Conservation (phyloP, 495 filamentous ascomycete genomes). For the Ramalina intermedia region DNA sequence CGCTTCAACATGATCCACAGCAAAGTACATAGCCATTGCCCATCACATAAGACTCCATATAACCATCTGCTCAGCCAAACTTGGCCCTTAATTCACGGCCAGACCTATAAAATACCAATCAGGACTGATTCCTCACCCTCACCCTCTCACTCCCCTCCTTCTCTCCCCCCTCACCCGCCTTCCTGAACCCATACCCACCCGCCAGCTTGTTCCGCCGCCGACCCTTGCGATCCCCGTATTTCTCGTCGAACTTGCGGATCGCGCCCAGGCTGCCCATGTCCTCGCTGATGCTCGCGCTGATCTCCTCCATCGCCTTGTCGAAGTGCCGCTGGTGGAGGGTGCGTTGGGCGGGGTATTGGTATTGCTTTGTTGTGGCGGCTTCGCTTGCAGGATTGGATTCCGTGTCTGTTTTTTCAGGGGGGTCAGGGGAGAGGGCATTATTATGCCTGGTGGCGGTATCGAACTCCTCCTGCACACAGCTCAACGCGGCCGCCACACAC, state of each 20-base stretch:
- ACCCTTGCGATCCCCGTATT: conserved; percentile 79
- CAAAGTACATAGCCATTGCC: no score
- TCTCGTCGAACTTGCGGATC: conserved; percentile 91
- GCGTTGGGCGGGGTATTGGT: conserved; percentile 51
- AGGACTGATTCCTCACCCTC: conserved; percentile 21
- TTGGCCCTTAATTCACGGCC: no score
- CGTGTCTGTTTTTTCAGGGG: no score
- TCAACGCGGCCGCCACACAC: conserved; percentile 77
- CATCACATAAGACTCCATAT: no score
- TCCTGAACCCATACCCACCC: conserved; percentile 46
- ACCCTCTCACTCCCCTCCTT: conserved; percentile 18
- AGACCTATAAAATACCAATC: background rate
- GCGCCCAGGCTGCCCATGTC: conserved; percentile 79
- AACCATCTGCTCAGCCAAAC: no score
- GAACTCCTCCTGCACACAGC: conserved; percentile 74
- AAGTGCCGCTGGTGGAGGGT: conserved; percentile 58
- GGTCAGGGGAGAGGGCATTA: background rate
- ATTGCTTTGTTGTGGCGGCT: no score
- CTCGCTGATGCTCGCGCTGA: conserved; percentile 83
- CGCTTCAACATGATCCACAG: background rate
- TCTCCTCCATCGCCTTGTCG: conserved; percentile 71
- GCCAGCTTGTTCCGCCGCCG: conserved; percentile 48
- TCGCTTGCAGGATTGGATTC: no score
- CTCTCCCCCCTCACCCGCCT: conserved; percentile 26
- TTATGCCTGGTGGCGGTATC: conserved; percentile 40